Evolutionary conservation across 768 basidiomycete genomes (phyloP).

Genomic region (Coprinellus micaceus): DNA sequence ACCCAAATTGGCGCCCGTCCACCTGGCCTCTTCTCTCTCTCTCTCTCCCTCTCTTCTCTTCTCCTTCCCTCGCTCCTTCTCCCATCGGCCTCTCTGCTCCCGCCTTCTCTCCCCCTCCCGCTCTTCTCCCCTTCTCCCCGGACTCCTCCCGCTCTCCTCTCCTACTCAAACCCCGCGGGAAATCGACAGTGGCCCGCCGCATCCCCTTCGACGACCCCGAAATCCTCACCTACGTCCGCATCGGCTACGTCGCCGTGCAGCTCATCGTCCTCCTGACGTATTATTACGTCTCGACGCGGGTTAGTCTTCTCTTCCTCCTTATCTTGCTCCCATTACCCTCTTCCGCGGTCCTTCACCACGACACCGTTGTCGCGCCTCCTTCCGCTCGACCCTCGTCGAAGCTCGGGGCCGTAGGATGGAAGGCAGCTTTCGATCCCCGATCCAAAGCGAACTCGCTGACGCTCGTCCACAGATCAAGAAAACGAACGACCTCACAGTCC

Average conservation of each 20-base stretch:
- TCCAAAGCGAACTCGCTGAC: no score
- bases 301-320: constrained; percentile 31
- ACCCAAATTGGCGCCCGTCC: no score
- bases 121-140: not conserved
- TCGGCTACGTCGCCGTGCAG: constrained; percentile 79
- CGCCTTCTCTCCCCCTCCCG: not conserved
- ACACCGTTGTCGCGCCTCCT: no score
- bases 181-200: constrained; percentile 74
- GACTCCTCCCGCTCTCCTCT: not conserved
- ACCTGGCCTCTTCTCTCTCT: no score
- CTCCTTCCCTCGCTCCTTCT: not conserved
- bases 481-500: constrained; percentile 93
- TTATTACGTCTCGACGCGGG: constrained; percentile 75
- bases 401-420: no score
- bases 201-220: constrained; percentile 89
- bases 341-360: no score
- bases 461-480: constrained; percentile 91
- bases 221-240: constrained; percentile 75
- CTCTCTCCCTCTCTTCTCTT: not conserved
- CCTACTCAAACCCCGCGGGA: not conserved
- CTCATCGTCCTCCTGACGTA: constrained; percentile 67
- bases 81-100: not conserved
- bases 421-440: no score
- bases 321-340: not conserved
- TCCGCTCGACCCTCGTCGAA: no score